These are phyloP conservation scores for Pelargonium cotyledonis DNA, from an alignment of 441 rosid species.

Conservation along the genomic window DNA sequence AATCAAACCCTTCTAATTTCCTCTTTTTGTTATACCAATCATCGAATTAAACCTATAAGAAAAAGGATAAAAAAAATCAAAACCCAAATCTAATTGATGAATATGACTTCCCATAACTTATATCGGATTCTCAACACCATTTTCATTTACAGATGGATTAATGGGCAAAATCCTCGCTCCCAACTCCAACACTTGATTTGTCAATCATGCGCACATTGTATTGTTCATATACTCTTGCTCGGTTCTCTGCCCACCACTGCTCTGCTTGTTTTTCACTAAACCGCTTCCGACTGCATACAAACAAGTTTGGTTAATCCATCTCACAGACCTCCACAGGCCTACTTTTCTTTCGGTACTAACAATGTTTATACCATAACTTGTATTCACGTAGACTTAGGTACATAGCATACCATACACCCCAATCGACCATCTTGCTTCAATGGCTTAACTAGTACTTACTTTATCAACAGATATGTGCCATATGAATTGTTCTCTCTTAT, in stretches of 20 bases:
- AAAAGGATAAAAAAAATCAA: conserved; percentile 24
- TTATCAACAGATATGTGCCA: background rate
- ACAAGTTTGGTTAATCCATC: background rate
- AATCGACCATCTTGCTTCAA: background rate
- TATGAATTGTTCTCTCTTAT: no score
- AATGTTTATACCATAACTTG: background rate
- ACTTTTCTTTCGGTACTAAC: background rate
- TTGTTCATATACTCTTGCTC: conserved; percentile 74
- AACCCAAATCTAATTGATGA: conserved; percentile 25
- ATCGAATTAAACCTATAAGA: conserved; percentile 21
- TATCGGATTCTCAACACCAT: conserved; percentile 23
- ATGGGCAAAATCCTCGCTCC: conserved; percentile 58
- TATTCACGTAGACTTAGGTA: background rate
- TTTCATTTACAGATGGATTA: conserved; percentile 37
- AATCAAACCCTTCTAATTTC: conserved; percentile 30
- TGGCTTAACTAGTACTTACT: background rate
- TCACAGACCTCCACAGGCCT: background rate
- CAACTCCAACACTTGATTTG: conserved; percentile 57
- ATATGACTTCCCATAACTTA: conserved; percentile 22
- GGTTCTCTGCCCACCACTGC: conserved; percentile 95
- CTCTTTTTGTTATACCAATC: conserved; percentile 22
- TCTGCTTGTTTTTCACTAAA: conserved; percentile 94
- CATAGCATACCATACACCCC: background rate
- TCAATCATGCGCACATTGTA: conserved; percentile 73
- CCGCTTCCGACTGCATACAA: conserved; percentile 62